Percentiles rank a stretch among this genome's conserved stretches.
These are phyloP conservation scores for Acmispon strigosus DNA, from an alignment of 306 rosid species.

Conservation along the genomic window DNA sequence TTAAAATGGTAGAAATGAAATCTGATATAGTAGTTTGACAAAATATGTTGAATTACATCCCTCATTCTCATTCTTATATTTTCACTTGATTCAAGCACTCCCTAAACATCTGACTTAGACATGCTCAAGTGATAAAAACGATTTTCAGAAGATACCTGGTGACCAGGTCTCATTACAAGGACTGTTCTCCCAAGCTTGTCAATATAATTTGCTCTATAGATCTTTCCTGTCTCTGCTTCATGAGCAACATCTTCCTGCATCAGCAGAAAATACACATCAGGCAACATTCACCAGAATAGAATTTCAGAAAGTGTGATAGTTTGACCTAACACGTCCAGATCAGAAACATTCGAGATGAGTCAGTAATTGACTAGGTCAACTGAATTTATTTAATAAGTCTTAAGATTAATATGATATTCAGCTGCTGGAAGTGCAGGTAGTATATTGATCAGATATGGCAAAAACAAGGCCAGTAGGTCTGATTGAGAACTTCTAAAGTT, in stretches of 20 bases:
- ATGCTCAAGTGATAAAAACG: constrained; percentile 13
- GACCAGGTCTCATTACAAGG: constrained; percentile 78
- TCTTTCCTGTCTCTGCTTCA: constrained; percentile 80
- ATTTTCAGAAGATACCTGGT: constrained; percentile 51
- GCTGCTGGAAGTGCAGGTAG: background rate
- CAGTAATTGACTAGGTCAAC: background rate
- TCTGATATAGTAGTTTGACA: background rate
- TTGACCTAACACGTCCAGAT: background rate
- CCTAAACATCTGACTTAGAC: background rate
- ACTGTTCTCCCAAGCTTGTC: constrained; percentile 71
- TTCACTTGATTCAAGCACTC: background rate
- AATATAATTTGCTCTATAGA: constrained; percentile 50
- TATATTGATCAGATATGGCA: constrained; percentile 12
- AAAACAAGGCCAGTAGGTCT: background rate
- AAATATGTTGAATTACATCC: background rate
- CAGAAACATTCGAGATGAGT: background rate
- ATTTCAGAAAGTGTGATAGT: background rate
- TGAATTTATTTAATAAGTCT: background rate
- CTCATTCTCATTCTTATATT: constrained; percentile 1
- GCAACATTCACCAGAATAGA: background rate
- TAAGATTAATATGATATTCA: background rate
- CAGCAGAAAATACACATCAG: constrained; percentile 1
- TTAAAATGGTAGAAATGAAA: constrained; percentile 4
- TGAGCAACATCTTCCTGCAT: constrained; percentile 69
- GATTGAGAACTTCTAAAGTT: background rate